These are phyloP conservation scores for Suillus placidus DNA, from an alignment of 768 basidiomycete genomes.

Conservation along the genomic window DNA sequence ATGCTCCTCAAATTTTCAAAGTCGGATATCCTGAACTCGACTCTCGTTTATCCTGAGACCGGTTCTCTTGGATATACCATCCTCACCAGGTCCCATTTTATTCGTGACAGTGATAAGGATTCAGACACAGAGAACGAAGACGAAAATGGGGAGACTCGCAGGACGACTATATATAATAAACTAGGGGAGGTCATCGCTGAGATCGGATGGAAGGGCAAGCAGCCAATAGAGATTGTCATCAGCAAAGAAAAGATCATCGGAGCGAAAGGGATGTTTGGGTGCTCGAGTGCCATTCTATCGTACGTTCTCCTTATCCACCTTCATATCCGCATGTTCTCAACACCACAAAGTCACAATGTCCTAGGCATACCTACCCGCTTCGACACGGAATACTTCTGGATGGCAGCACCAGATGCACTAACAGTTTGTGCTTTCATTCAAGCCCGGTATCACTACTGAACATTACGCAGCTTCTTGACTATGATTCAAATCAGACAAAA, in stretches of 20 bases:
- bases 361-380: slow-evolving; percentile 66
- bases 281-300: slow-evolving; percentile 57
- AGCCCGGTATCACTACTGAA: slow-evolving; percentile 10
- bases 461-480: slow-evolving; percentile 49
- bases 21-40: slow-evolving; percentile 58
- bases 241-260: slow-evolving; percentile 53
- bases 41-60: slow-evolving; percentile 56
- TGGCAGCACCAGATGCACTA: slow-evolving; percentile 55
- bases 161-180: slow-evolving; percentile 47
- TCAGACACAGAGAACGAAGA: slow-evolving; percentile 33
- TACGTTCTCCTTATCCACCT: slow-evolving; percentile 30
- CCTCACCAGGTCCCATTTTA: slow-evolving; percentile 42
- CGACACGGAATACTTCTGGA: slow-evolving; percentile 62
- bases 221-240: slow-evolving; percentile 53
- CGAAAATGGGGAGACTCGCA: slow-evolving; percentile 34
- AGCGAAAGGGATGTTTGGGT: slow-evolving; percentile 59
- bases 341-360: slow-evolving; percentile 49
- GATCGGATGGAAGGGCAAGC: slow-evolving; percentile 55
- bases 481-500: slow-evolving; percentile 50
- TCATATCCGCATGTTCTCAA: slow-evolving; percentile 7
- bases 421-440: slow-evolving; percentile 40
- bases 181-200: slow-evolving; percentile 46
- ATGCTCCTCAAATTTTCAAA: slow-evolving; percentile 66
- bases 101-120: slow-evolving; percentile 27
- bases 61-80: slow-evolving; percentile 53